Base-by-base conservation (phyloP, 2,329 filamentous ascomycete genomes). In the Diaporthe helianthi region DNA sequence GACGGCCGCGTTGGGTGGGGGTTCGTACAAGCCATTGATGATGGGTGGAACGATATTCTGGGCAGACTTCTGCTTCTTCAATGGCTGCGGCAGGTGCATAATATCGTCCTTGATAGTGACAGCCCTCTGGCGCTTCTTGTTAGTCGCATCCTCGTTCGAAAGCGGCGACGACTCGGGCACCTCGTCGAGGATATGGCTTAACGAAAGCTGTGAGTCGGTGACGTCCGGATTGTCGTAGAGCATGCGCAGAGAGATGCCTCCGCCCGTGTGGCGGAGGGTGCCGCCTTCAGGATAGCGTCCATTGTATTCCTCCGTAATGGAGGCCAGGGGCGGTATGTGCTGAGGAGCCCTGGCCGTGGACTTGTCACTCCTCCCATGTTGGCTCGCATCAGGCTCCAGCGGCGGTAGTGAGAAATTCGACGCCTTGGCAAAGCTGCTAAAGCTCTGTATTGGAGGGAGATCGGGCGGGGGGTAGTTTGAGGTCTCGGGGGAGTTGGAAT, bases 1-100 rank as follows among this genome's bases (percentile, higher is more conserved):
- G n/a, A 89, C 80, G 51, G 86, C 85, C 60, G 86, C 84, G 68
- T 89, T 82, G 4, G 86, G 87, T 2, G 88, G 88, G 2, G 88
- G 88, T 73, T 90, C 86, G 73, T 87, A 85, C 6, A 91, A 80
- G 61, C 88, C 88, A 71, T 88, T 89, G 76, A 90, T 90, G 71
- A 90, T 90, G 65, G 88, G 88, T 10, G 89, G 89, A 61, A 85
- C 84, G 6, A 83, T 80, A 73, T 87, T 85, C 71, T 86, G 84
- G 12, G 67, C 68, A 3, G 88, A 85, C 76, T 88, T 90, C 73
- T 88, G 87, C 75, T 90, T 90, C 80, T 90, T 90, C 58, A 87
- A 81, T 3, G 88, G 88, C 74, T 90, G 87, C 1, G 89, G 89
- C 19, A 90, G 80, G 75, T 90, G 88, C 46, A 89, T 84, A 71